Conservation (phyloP, 148 eudicot genomes). For the Cornus suecica region DNA sequence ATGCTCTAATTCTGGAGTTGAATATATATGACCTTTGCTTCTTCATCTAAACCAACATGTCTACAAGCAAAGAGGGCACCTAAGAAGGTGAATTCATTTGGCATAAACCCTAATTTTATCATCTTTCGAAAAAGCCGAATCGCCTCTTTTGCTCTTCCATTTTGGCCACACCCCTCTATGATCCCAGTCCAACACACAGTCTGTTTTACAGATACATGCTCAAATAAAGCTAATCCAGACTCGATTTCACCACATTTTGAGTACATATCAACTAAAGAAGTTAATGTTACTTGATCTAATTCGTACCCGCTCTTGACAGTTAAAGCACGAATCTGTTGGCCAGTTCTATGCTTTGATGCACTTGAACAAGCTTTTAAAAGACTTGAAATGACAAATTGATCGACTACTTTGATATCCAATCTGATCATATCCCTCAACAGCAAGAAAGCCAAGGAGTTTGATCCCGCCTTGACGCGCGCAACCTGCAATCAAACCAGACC, state of each 20-base stretch:
- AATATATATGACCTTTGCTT: background rate
- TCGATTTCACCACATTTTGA: conserved; percentile 3
- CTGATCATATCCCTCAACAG: background rate
- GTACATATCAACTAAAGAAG: background rate
- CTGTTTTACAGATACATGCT: background rate
- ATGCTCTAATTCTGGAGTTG: background rate
- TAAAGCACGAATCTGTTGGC: background rate
- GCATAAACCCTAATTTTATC: background rate
- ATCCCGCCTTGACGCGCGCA: background rate
- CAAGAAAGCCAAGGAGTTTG: background rate
- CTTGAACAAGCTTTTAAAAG: background rate
- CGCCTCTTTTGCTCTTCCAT: conserved; percentile 1
- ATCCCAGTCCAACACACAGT: background rate
- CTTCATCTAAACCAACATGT: background rate
- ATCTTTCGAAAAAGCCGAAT: background rate
- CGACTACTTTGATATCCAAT: background rate
- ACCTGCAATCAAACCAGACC: background rate
- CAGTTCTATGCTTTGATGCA: background rate
- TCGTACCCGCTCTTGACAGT: background rate
- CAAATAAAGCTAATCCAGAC: conserved; percentile 2
- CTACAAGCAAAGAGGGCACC: background rate
- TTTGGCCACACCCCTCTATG: background rate
- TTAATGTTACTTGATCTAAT: background rate
- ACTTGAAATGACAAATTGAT: background rate
- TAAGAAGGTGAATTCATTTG: background rate